These are phyloP conservation scores for Lolium perenne DNA, from an alignment of 176 grass and related monocot species.

Conservation along the genomic window DNA sequence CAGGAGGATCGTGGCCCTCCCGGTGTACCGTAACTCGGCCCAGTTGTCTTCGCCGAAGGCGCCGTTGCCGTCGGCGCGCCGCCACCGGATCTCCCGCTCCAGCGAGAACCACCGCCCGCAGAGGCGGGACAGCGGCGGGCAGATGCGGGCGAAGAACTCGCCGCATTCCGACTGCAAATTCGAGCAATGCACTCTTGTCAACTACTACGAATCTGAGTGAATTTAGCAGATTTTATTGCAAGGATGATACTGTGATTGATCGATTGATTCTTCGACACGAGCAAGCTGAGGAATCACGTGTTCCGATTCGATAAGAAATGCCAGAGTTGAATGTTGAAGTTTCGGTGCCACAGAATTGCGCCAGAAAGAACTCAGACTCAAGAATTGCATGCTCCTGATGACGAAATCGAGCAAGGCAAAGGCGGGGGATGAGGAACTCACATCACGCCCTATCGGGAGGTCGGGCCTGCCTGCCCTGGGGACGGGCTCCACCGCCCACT, in stretches of 20 bases:
- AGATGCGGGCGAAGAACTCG: not conserved
- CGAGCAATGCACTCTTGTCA: not conserved
- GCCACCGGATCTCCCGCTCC: conserved; percentile 29
- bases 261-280: not conserved
- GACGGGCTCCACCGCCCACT: conserved; percentile 22
- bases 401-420: not conserved
- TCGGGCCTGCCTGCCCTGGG: not conserved
- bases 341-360: not conserved
- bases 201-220: not conserved
- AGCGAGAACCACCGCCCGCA: not conserved
- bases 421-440: not conserved
- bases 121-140: conserved; percentile 1
- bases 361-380: not conserved
- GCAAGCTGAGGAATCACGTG: not conserved
- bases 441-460: not conserved
- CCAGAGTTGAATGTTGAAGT: not conserved
- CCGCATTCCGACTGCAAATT: conserved; percentile 18
- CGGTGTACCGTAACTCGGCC: not conserved
- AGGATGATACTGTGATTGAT: not conserved
- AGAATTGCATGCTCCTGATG: not conserved
- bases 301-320: not conserved
- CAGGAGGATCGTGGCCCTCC: not conserved
- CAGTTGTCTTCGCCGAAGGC: conserved; percentile 7
- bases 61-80: not conserved
- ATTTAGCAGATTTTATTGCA: not conserved